Percentiles rank a stretch among this genome's conserved stretches.
Evolutionary conservation across 306 rosid genomes (phyloP).

Genomic region (Heteromeles arbutifolia): DNA sequence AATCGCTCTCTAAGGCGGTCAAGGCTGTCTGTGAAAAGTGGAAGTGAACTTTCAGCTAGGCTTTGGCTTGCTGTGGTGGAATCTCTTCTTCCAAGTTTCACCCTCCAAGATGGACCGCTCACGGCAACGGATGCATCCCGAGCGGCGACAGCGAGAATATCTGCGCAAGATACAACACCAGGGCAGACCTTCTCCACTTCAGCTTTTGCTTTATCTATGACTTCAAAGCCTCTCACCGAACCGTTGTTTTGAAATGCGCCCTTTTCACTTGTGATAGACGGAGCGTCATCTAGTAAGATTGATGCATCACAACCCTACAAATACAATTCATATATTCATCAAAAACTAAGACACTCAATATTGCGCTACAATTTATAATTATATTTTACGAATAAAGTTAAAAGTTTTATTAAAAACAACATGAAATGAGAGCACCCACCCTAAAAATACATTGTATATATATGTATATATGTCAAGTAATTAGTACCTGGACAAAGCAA

Average conservation of each 20-base stretch:
- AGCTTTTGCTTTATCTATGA: constrained; percentile 51
- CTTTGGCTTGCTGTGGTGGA: constrained; percentile 17
- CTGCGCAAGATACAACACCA: constrained; percentile 41
- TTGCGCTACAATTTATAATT: too few relatives aligned
- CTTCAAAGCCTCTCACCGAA: constrained; percentile 37
- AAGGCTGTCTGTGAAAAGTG: constrained; percentile 22
- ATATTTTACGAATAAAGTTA: too few relatives aligned
- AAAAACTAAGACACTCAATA: too few relatives aligned
- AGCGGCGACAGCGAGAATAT: constrained; percentile 49
- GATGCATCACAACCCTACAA: constrained; percentile 62
- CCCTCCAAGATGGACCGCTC: constrained; percentile 40
- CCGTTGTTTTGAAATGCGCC: constrained; percentile 16
- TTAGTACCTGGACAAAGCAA: constrained; percentile 37
- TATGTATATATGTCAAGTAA: not conserved
- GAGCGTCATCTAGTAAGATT: constrained; percentile 30
- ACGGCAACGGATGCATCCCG: constrained; percentile 62
- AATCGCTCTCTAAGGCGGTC: constrained; percentile 2
- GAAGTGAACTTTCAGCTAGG: constrained; percentile 24
- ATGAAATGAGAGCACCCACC: too few relatives aligned
- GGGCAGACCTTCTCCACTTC: constrained; percentile 52
- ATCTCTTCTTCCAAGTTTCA: constrained; percentile 38
- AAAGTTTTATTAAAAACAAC: too few relatives aligned
- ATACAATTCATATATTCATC: too few relatives aligned
- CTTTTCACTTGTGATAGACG: constrained; percentile 30
- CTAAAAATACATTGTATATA: too few relatives aligned